Evolutionary conservation across 2,329 filamentous ascomycete genomes (phyloP).

Genomic region (Diaporthe nobilis): DNA sequence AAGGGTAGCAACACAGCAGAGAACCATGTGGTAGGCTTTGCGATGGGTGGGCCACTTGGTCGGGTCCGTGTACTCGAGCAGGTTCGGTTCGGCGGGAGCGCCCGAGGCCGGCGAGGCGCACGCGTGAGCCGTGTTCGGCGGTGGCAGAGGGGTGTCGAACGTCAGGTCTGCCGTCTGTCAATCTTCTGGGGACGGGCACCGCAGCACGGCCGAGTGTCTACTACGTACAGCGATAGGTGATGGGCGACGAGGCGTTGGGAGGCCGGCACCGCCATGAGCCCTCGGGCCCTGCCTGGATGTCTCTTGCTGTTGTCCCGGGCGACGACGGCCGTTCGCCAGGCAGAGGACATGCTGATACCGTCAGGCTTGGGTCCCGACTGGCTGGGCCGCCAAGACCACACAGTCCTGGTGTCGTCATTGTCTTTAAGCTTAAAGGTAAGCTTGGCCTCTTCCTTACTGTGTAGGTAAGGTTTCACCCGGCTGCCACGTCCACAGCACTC

Average conservation of each 20-base stretch:
- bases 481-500: neutral
- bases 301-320: neutral
- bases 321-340: too few relatives aligned
- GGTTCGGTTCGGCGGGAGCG: constrained; percentile 73
- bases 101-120: constrained; percentile 46
- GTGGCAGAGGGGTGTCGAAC: constrained; percentile 72
- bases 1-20: constrained; percentile 83
- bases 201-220: neutral
- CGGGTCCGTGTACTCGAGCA: constrained; percentile 77
- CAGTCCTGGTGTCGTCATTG: neutral
- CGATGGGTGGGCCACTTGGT: constrained; percentile 78
- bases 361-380: neutral
- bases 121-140: constrained; percentile 50
- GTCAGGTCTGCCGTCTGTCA: constrained; percentile 60
- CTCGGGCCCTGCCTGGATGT: neutral
- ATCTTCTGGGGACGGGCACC: neutral
- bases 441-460: neutral
- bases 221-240: constrained; percentile 63
- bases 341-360: neutral
- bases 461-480: neutral
- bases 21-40: constrained; percentile 79
- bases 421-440: constrained; percentile 20
- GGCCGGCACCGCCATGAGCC: neutral
- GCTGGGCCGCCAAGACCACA: constrained; percentile 17
- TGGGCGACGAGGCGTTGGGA: constrained; percentile 45